Evolutionary conservation across 371 early-diverging fungal genomes (phyloP).

Genomic region (Mortierella polycephala): DNA sequence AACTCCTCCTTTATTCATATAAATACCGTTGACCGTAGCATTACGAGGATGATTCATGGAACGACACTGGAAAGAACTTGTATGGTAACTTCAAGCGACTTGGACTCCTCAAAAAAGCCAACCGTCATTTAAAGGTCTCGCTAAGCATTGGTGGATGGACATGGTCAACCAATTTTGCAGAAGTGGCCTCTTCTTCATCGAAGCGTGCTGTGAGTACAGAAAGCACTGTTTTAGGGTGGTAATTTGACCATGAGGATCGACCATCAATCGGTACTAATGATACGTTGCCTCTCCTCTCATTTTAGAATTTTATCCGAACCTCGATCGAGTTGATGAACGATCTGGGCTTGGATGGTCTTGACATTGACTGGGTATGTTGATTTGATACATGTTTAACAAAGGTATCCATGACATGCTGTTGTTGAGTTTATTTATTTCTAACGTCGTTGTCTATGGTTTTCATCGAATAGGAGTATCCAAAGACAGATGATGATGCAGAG

Average conservation of each 20-base stretch:
- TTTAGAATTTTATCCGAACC: constrained; percentile 66
- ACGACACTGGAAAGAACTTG: constrained; percentile 70
- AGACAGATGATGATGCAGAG: constrained; percentile 74
- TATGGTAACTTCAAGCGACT: constrained; percentile 87
- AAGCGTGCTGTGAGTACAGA: constrained; percentile 56
- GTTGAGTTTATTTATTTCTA: too few species aligned
- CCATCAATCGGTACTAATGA: neutral
- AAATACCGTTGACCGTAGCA: constrained; percentile 33
- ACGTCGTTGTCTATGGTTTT: neutral
- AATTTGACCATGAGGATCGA: neutral
- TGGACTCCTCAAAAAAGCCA: constrained; percentile 75
- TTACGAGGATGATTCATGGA: constrained; percentile 67
- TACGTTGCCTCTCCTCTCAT: neutral
- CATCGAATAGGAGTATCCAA: constrained; percentile 84
- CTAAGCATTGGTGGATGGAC: constrained; percentile 93
- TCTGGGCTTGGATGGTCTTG: constrained; percentile 68
- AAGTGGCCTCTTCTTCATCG: constrained; percentile 67
- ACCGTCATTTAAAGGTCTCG: constrained; percentile 74
- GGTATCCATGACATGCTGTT: too few species aligned
- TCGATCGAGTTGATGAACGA: constrained; percentile 69
- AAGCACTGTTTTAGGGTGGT: neutral
- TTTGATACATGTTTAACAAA: too few species aligned
- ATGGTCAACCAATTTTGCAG: constrained; percentile 85
- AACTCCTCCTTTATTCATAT: neutral
- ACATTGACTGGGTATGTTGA: constrained; percentile 56